Base-by-base conservation (phyloP, 805 yeast genomes). In the Cyberlindnera galapagoensis region DNA sequence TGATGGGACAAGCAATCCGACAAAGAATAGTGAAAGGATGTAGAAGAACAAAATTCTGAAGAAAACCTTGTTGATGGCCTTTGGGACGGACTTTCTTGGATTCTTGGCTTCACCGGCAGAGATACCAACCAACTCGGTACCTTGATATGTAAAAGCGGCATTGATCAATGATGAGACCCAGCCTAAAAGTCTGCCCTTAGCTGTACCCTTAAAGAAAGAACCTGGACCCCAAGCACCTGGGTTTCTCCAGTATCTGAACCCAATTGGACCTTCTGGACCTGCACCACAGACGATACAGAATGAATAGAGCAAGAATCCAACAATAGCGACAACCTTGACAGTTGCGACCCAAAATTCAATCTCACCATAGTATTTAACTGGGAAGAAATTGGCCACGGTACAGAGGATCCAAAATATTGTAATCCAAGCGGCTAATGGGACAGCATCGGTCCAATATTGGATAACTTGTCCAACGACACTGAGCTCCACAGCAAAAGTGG, bases 171-270 rank as follows among this genome's bases (percentile, higher is more conserved):
- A 78, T 8, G 76, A 63, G 34, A 80, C 68, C 80, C 81, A 78
- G 33, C 85, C 85, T 35, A 79, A 59, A 48, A 80, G 77, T 51
- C 78, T 65, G 26, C 66, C 82, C 24, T 80, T 74, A 39, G 64
- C 61, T 7, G 46, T 47, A 52, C 74, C 62, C 8, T 52, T 40
- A 12, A 71, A 74, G 23, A 67, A 57, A 28, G 69, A 65, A 31
- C 84, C 85, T 27, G 73, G 75, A 25, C 84, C 82, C 76, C 81
- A 76, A 6, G 85, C 71, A 40, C 86, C 86, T 10, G 87, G 86
- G 51, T 80, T 58, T 58, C 83, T 72, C 90, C 88, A 80, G 57
- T 80, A 80, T 54, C 85, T 68, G 67, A 80, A 80, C 9, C 88
- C 88, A 22, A 80, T 71, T 12, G 86, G 80, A 14, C 86, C 86